Base-by-base conservation (phyloP, 768 basidiomycete species). In the Tricholoma sp. region DNA sequence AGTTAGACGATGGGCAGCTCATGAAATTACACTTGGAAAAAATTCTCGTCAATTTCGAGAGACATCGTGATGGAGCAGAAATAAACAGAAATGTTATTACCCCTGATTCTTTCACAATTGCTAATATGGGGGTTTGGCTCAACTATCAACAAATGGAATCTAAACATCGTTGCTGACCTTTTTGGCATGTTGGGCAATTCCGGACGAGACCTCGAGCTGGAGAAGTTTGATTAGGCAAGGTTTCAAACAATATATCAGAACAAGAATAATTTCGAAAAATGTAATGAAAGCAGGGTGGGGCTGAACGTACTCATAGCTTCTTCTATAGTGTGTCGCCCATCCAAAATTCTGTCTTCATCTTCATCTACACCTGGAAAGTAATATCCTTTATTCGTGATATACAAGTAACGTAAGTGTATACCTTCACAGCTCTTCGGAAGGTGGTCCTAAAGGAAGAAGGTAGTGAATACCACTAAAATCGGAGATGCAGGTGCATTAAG, bases 241-340 rank as follows among this genome's bases (percentile, higher is more conserved):
- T 34, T 55, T 56, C 34, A 37, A 16, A 16, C 35, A 14, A 37
- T 5, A 37, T 37, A 37, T 32, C 29, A 29, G 10, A 32, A 32
- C 3, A 7, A 32, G 8, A 32, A 9, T 32, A 9, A 32, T 11
- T 11, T 32, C 31, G 29, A 4, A 29, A 29, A 8, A 4, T 29
- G 29, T 29, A 29, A 29, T n/a, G n/a, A n/a, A 27, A 3, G 24
- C 24, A 27, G 5, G 31, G 10, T 32, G 31, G 8, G 3, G 31
- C 31, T 32, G 6, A 37, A 72, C 79, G 7, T 66, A 89, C 91
- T 91, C 94, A 97, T 97, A 2, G 94, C 94, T 66, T 97, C 94
- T 67, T 97, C 94, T 31, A 97, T 78, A 1, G 79, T 69, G 72
- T 95, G 93, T 55, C 85, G 79, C 10, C 82, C 85, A 69, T 92